Conservation (phyloP, 495 filamentous ascomycete genomes). For the Penicillium paradoxum region DNA sequence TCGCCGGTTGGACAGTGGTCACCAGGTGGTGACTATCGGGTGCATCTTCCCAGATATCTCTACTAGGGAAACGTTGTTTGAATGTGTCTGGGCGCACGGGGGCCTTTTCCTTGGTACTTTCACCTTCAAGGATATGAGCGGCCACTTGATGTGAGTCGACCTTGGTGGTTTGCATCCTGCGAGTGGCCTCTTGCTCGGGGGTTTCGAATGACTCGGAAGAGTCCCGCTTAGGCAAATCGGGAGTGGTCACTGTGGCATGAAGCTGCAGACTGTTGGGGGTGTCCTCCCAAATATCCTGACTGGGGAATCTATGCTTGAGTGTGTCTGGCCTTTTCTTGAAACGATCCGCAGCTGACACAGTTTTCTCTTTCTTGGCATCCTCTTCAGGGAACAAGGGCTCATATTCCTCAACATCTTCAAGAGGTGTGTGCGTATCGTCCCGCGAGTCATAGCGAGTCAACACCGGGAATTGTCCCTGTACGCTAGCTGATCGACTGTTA, state of each 20-base stretch:
- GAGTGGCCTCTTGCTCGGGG: constrained; percentile 51
- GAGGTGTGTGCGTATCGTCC: constrained; percentile 57
- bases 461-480: constrained; percentile 43
- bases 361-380: constrained; percentile 53
- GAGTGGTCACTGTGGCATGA: constrained; percentile 78
- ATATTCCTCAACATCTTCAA: constrained; percentile 91
- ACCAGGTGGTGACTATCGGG: constrained; percentile 77
- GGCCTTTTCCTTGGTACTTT: constrained; percentile 35
- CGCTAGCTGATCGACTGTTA: constrained; percentile 65
- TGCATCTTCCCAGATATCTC: constrained; percentile 94
- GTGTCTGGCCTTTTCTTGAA: constrained; percentile 58
- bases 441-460: constrained; percentile 49
- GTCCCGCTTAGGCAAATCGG: constrained; percentile 47
- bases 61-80: constrained; percentile 82
- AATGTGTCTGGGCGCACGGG: constrained; percentile 43
- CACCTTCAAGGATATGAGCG: constrained; percentile 33
- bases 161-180: constrained; percentile 44
- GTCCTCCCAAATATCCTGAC: constrained; percentile 96
- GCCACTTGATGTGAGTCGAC: constrained; percentile 45
- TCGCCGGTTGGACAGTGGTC: constrained; percentile 67
- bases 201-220: constrained; percentile 44
- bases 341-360: constrained; percentile 53
- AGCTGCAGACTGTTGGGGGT: constrained; percentile 81
- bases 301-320: constrained; percentile 77
- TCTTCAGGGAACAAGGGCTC: constrained; percentile 93